Percentiles rank a stretch among this genome's conserved stretches.
phyloP scores from a whole-genome alignment of 208 protist genomes.

The Histomonas meleagridis region DNA sequence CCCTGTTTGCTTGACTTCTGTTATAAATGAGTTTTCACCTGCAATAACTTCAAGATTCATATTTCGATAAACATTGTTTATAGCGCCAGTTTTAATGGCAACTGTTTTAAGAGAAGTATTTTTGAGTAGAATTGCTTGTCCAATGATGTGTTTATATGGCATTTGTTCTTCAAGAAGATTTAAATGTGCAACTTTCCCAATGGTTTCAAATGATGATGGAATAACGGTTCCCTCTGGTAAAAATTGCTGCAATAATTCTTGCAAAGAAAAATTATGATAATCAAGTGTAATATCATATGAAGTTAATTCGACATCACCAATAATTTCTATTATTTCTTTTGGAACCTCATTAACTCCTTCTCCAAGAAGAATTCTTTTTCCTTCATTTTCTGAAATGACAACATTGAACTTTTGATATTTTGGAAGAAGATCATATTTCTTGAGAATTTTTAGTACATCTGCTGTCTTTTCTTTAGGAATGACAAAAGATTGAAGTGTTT shows the following conservation, averaged over 20 bases:
- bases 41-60: conserved; percentile 87
- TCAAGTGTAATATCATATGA: neutral
- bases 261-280: conserved; percentile 9
- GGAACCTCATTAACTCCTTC: neutral
- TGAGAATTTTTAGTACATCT: neutral
- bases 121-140: conserved; percentile 75
- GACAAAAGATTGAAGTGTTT: neutral
- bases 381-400: neutral
- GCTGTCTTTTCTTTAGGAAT: neutral
- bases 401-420: neutral
- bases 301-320: neutral
- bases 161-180: conserved; percentile 76
- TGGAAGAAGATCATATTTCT: neutral
- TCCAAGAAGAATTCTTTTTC: neutral
- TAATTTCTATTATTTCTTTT: neutral
- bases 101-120: conserved; percentile 74
- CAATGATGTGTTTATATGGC: conserved; percentile 72
- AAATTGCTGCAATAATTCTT: conserved; percentile 34
- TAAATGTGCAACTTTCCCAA: conserved; percentile 82
- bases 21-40: conserved; percentile 55
- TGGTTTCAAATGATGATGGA: conserved; percentile 51
- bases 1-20: conserved; percentile 69
- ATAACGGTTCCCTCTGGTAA: conserved; percentile 44
- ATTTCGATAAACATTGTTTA: conserved; percentile 78
- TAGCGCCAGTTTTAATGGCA: conserved; percentile 83